Conservation (phyloP, 1,284 basidiomycete species). For the Naganishia sp. region DNA sequence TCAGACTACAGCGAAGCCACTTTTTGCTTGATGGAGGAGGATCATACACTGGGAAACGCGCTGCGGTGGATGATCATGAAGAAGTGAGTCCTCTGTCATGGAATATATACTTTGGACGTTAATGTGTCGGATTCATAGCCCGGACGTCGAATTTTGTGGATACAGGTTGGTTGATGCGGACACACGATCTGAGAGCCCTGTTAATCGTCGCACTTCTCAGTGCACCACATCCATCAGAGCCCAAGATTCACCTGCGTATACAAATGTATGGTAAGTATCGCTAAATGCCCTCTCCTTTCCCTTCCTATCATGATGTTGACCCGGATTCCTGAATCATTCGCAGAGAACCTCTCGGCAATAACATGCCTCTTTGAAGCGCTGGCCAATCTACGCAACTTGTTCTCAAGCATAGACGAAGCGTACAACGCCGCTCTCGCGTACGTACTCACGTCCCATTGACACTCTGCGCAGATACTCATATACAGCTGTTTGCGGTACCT, state of each 20-base stretch:
- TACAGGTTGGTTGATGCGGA: conserved; percentile 67
- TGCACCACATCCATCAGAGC: conserved; percentile 93
- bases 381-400: conserved; percentile 71
- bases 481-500: background rate
- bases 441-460: background rate
- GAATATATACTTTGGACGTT: conserved; percentile 8
- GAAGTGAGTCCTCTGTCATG: conserved; percentile 68
- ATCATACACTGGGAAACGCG: conserved; percentile 92
- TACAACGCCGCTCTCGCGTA: conserved; percentile 64
- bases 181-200: background rate
- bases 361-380: conserved; percentile 74
- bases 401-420: conserved; percentile 65
- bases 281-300: conserved; percentile 36
- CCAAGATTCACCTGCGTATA: conserved; percentile 90
- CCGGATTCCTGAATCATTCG: background rate
- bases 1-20: conserved; percentile 82
- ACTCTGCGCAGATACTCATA: background rate
- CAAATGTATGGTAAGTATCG: conserved; percentile 92
- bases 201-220: conserved; percentile 53
- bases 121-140: conserved; percentile 59
- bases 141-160: conserved; percentile 98
- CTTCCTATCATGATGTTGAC: conserved; percentile 5
- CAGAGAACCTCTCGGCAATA: conserved; percentile 77
- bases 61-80: conserved; percentile 99
- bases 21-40: conserved; percentile 88